Evolutionary conservation across 139 green algal species (phyloP), one percentile per base, ranked within the genome.

Genomic region (Auxenochlorella pyrenoidosa): DNA sequence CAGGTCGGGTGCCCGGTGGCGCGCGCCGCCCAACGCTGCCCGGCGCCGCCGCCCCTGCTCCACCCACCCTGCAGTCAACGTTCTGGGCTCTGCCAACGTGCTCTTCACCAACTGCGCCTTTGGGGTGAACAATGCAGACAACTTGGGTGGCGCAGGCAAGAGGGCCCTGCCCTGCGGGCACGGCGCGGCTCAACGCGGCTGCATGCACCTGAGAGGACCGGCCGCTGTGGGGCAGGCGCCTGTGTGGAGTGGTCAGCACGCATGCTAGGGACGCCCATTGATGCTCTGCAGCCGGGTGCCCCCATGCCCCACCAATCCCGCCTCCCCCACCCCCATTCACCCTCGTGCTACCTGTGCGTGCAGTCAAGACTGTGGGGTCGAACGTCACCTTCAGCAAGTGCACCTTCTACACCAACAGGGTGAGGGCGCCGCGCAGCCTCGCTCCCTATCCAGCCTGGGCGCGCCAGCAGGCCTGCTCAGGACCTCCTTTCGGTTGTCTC

Each of bases 101-200:
- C 32, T 38, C 38, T 91, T 91, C 68, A 81, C 60, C 32, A 78
- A 89, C 77, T 91, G 88, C 68, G 30, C 71, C 10, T 91, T 91
- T 79, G 79, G 79, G 4, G 72, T 91, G 18, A 91, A 91, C 79
- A 40, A 40, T 4, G 88, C 88, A 3, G 88, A 91, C 87, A 66
- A 68, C 43, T 21, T 86, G 82, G 82, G 82, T 43, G 82, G 82
- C 18, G 82, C 82, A 18, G 59, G 59, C 41, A 28, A 60, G 34
- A 34, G 34, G 8, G 13, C 15, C 19, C 34, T 34, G 70, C 34
- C 32, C 24, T 5, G 32, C n/a, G n/a, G n/a, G n/a, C n/a, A n/a
- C n/a, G n/a, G n/a, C n/a, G n/a, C n/a, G n/a, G n/a, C n/a, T n/a
- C n/a, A n/a, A n/a, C n/a, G n/a, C n/a, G n/a, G n/a, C n/a, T n/a